Percentiles rank a stretch among this genome's conserved stretches.
These are phyloP conservation scores for Coniosporium tulheliwenetii DNA, from an alignment of 2,329 filamentous ascomycete genomes.

Conservation along the genomic window DNA sequence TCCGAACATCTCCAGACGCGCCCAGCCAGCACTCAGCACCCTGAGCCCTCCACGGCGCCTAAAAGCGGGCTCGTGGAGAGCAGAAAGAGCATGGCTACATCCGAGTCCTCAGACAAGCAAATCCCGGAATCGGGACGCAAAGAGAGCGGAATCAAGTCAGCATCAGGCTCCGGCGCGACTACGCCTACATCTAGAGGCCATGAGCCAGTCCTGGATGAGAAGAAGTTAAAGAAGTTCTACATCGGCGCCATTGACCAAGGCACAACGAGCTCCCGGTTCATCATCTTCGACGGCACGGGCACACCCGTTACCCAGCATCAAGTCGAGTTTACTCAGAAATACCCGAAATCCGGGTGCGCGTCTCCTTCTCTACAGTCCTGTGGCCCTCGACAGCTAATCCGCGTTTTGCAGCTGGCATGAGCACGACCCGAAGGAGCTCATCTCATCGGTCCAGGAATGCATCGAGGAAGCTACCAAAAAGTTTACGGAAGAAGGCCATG, in stretches of 20 bases:
- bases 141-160: background rate
- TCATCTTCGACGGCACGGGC: constrained; percentile 68
- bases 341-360: constrained; percentile 65
- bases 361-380: background rate
- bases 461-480: constrained; percentile 58
- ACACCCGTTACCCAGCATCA: constrained; percentile 66
- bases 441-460: constrained; percentile 57
- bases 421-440: constrained; percentile 61
- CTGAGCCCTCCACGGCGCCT: too few relatives aligned
- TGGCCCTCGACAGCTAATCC: constrained; percentile 1
- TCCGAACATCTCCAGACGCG: too few relatives aligned
- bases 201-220: constrained; percentile 8
- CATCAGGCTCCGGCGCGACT: background rate
- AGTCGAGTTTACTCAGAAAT: constrained; percentile 66
- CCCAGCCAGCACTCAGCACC: too few relatives aligned
- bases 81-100: too few relatives aligned
- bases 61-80: too few relatives aligned
- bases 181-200: too few relatives aligned
- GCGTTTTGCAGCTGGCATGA: constrained; percentile 57
- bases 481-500: constrained; percentile 52
- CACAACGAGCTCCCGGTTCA: constrained; percentile 70
- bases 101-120: too few relatives aligned
- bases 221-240: constrained; percentile 38
- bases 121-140: too few relatives aligned
- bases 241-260: constrained; percentile 77